phyloP scores from a whole-genome alignment of 2,329 filamentous ascomycete genomes.

The Capronia americana region DNA sequence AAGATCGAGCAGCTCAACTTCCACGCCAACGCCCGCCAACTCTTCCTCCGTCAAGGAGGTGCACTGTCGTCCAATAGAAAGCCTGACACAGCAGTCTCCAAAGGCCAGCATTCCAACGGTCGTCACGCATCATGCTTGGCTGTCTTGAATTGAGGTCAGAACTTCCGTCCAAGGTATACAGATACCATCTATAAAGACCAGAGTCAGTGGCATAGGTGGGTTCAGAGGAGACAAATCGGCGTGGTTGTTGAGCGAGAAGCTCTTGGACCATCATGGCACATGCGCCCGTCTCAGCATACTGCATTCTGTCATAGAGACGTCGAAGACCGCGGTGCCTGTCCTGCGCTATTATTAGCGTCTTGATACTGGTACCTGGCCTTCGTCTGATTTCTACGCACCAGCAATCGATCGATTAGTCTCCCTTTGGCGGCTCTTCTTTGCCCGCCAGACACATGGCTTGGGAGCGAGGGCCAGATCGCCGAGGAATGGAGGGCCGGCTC shows the following conservation, averaged over 20 bases:
- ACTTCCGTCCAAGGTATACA: neutral
- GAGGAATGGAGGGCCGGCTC: neutral
- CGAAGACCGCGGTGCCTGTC: neutral
- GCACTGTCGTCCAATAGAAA: neutral
- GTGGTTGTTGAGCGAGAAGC: constrained; percentile 1
- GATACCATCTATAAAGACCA: neutral
- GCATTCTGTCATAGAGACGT: neutral
- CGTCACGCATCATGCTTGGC: neutral
- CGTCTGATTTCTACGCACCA: neutral
- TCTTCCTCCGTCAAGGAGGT: neutral
- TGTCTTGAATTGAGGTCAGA: neutral
- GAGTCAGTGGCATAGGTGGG: neutral
- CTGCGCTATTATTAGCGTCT: neutral
- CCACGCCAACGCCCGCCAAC: no score
- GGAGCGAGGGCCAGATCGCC: neutral
- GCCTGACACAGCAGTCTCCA: neutral
- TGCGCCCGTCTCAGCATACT: neutral
- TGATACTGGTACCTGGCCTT: neutral
- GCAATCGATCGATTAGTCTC: neutral
- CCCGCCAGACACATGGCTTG: no score
- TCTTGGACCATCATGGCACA: neutral
- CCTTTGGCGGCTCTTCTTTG: neutral
- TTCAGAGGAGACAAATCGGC: neutral
- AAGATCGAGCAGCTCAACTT: neutral
- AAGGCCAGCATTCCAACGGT: neutral